Percentiles rank a stretch among this genome's conserved stretches.
Evolutionary conservation across 1,284 basidiomycete genomes (phyloP).

Genomic region (Sparassis latifolia): DNA sequence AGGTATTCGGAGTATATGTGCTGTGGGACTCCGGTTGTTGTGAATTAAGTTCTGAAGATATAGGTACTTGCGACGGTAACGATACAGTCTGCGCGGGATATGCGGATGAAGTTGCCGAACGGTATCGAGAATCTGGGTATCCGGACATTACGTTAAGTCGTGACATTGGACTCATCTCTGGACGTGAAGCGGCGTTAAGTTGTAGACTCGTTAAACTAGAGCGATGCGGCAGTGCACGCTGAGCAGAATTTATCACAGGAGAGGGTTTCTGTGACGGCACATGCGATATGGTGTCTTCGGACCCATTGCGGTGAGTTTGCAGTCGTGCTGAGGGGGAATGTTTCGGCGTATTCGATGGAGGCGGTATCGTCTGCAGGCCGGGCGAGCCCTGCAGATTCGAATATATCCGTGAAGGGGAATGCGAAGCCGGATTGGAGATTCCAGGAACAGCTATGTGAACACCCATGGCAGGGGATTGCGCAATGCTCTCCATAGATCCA

Average conservation of each 20-base stretch:
- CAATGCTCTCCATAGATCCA: too few relatives aligned
- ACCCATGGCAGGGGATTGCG: too few relatives aligned
- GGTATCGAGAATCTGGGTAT: slow-evolving; percentile 29
- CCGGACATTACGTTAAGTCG: slow-evolving; percentile 19
- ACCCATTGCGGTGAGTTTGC: slow-evolving; percentile 24
- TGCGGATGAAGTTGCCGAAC: slow-evolving; percentile 19
- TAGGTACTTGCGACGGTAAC: slow-evolving; percentile 12
- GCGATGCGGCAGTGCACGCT: slow-evolving; percentile 17
- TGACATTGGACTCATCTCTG: slow-evolving; percentile 16
- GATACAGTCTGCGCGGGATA: slow-evolving; percentile 15
- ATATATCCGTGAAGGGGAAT: slow-evolving; percentile 11
- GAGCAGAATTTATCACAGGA: slow-evolving; percentile 14
- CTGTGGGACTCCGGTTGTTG: neutral
- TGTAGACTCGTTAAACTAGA: slow-evolving; percentile 16
- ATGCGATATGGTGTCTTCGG: slow-evolving; percentile 26
- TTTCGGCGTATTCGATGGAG: slow-evolving; percentile 19
- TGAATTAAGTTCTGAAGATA: slow-evolving; percentile 7
- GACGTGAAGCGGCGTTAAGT: slow-evolving; percentile 21
- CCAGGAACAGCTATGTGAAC: neutral
- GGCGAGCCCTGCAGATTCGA: too few relatives aligned
- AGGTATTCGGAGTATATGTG: neutral
- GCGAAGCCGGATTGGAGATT: neutral
- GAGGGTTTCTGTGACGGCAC: slow-evolving; percentile 15
- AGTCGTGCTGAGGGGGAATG: slow-evolving; percentile 22
- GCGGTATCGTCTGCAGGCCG: neutral